phyloP scores from a whole-genome alignment of 345 rosid genomes.

The Aegle marmelos region DNA sequence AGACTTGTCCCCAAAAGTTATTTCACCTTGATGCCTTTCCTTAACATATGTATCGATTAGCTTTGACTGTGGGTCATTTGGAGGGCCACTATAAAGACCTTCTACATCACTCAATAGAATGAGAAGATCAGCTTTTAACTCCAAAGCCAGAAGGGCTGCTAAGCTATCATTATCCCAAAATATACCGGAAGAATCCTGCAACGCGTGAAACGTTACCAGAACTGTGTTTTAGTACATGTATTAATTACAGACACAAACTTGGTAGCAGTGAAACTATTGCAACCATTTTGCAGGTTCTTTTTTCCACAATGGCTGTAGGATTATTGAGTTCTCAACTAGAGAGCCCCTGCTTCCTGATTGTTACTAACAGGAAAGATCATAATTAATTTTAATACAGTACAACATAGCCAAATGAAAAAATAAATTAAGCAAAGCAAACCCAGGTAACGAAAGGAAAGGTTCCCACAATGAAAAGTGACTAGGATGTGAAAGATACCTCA shows the following conservation, averaged over 20 bases:
- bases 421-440: neutral
- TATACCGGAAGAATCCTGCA: conserved; percentile 97
- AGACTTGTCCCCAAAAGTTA: conserved; percentile 97
- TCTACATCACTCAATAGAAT: conserved; percentile 93
- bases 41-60: conserved; percentile 79
- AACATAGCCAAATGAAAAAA: neutral
- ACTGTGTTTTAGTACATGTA: neutral
- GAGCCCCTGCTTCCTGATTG: neutral
- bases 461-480: conserved; percentile 1
- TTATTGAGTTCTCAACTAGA: neutral
- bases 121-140: conserved; percentile 93
- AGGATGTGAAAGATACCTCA: conserved; percentile 51
- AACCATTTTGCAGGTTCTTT: neutral
- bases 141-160: conserved; percentile 89
- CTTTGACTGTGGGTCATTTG: conserved; percentile 86
- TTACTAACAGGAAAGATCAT: neutral
- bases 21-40: conserved; percentile 78
- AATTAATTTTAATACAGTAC: neutral
- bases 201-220: conserved; percentile 4
- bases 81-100: conserved; percentile 97
- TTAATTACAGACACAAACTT: neutral
- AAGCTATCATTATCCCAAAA: conserved; percentile 99
- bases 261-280: neutral
- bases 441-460: neutral
- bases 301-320: neutral